These are phyloP conservation scores for Nymphaea colorata DNA, from an alignment of 164 flowering plant genomes.

Conservation along the genomic window DNA sequence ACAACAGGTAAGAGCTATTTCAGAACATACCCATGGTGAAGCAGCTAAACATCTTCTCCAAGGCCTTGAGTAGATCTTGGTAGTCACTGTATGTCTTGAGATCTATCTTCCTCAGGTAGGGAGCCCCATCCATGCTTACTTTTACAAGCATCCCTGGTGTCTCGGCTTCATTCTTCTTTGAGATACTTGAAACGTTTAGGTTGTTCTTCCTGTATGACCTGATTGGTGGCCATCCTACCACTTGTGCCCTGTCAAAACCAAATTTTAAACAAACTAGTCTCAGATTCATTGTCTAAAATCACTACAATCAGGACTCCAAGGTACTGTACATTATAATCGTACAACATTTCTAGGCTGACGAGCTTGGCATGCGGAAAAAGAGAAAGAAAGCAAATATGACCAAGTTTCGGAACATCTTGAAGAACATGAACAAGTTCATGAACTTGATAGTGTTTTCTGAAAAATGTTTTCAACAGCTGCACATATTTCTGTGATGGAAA, in stretches of 20 bases:
- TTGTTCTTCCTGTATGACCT: slow-evolving; percentile 55
- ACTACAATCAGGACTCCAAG: too few species aligned
- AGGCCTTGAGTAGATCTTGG: slow-evolving; percentile 48
- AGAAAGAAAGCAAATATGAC: too few species aligned
- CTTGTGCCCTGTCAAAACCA: slow-evolving; percentile 34
- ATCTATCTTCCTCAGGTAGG: slow-evolving; percentile 73
- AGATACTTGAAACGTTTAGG: slow-evolving; percentile 11
- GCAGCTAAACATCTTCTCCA: slow-evolving; percentile 65
- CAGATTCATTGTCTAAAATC: too few species aligned
- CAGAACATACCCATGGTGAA: slow-evolving; percentile 38
- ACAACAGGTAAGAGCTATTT: too few species aligned
- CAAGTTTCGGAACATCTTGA: too few species aligned
- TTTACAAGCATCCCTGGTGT: slow-evolving; percentile 47
- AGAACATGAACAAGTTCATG: too few species aligned
- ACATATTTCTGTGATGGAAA: too few species aligned
- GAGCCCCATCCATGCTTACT: slow-evolving; percentile 95
- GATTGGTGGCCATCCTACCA: slow-evolving; percentile 89
- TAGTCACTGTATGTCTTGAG: slow-evolving; percentile 52
- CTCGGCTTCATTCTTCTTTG: slow-evolving; percentile 38
- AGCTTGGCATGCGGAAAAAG: not conserved
- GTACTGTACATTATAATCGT: not conserved
- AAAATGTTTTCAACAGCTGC: too few species aligned
- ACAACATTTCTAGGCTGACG: not conserved
- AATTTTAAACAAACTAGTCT: not conserved
- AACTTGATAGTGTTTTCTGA: too few species aligned